Evolutionary conservation across 768 basidiomycete species (phyloP), one percentile per base, ranked within the genome.

Genomic region (Lentinula edodes): DNA sequence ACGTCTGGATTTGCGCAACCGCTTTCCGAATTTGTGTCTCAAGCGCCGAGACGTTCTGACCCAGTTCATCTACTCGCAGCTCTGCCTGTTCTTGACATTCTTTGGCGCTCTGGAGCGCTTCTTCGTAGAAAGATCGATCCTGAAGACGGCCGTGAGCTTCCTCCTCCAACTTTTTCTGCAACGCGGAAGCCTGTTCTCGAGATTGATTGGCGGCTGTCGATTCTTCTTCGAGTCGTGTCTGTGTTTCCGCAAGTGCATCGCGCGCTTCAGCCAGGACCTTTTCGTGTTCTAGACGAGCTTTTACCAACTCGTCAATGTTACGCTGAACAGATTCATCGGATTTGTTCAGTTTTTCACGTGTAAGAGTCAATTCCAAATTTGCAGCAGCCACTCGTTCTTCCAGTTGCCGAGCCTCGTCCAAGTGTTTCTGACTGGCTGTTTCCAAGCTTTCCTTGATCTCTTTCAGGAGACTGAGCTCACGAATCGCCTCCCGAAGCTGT

Each of bases 21-120:
- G 76, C 68, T 53, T 79, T 71, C 45, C 80, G 72, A 18, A 89
- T 69, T 51, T 76, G 75, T n/a, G 67, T 71, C 46, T 73, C 75
- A 34, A 77, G 66, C 38, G 63, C 68, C 10, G 69, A 60, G 35
- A 84, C 64, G 18, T 79, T 73, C 57, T 73, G 66, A 35, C 70
- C 71, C 28, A 83, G 67, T 34, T 74, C 71, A 3, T 67, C 69
- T 56, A 76, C 68, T 16, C 70, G 66, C 53, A 73, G 68, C 45
- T 77, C 72, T 5, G 74, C 74, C 32, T 67, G 60, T 18, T 72
- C 67, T n/a, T 61, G 66, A 55, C 70, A 68, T 58, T 67, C 67
- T 16, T 65, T 67, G 39, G 68, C 63, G 13, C 71, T 63, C 50
- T 67, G 69, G 61, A 83, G 66, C 3, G 71, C 73, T 43, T 66